These are phyloP conservation scores for Aschersonia sp. DNA, from an alignment of 2,329 filamentous ascomycete species.

Conservation along the genomic window DNA sequence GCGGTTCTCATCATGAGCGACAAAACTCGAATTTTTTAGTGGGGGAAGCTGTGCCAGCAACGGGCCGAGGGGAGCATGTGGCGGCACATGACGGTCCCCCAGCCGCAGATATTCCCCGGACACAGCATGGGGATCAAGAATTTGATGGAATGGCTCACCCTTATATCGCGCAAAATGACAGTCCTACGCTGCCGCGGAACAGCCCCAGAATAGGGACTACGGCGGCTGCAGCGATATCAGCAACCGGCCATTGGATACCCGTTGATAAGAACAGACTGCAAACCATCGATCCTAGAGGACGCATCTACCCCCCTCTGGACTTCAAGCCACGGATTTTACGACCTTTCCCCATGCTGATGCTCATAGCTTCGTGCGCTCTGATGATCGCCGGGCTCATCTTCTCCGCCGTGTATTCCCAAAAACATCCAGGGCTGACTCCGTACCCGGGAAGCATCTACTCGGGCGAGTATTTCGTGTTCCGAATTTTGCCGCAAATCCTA, in stretches of 20 bases:
- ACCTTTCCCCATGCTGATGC: conserved; percentile 43
- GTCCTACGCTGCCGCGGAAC: not conserved
- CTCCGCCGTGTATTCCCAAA: conserved; percentile 52
- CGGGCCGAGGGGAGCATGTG: too few relatives aligned
- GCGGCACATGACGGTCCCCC: too few relatives aligned
- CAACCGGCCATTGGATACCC: conserved; percentile 14
- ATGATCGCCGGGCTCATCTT: conserved; percentile 63
- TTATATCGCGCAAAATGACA: not conserved
- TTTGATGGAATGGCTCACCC: too few relatives aligned
- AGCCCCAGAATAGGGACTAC: not conserved
- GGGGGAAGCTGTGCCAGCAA: too few relatives aligned
- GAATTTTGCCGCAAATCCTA: conserved; percentile 68
- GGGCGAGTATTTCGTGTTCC: conserved; percentile 69
- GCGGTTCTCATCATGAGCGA: not conserved
- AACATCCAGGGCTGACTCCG: conserved; percentile 47
- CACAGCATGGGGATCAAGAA: too few relatives aligned
- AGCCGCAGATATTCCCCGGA: too few relatives aligned
- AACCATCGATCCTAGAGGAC: conserved; percentile 22
- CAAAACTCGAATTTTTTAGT: not conserved
- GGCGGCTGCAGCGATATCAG: conserved; percentile 1
- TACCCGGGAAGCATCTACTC: conserved; percentile 56
- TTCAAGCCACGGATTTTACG: conserved; percentile 62
- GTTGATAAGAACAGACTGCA: conserved; percentile 18
- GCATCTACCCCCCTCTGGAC: conserved; percentile 36
- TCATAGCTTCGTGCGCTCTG: conserved; percentile 46